phyloP scores from a whole-genome alignment of 75 land plant species.

The Sequoiadendron giganteum region DNA sequence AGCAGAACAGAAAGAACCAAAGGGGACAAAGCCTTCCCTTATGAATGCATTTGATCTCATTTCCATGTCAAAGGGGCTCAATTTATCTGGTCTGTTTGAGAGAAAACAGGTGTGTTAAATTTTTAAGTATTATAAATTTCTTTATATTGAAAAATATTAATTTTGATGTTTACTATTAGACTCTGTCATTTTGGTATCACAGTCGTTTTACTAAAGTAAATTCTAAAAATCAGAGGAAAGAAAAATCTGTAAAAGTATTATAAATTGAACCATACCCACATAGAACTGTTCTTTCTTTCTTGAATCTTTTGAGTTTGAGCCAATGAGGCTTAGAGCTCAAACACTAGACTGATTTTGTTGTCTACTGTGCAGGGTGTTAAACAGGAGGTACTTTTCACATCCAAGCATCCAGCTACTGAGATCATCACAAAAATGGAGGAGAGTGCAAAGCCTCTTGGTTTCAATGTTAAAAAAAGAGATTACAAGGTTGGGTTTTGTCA shows the following conservation, averaged over 20 bases:
- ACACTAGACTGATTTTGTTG: neutral
- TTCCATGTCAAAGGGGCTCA: constrained; percentile 32
- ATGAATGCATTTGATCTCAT: constrained; percentile 46
- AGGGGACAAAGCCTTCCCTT: constrained; percentile 22
- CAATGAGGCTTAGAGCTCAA: neutral
- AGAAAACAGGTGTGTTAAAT: constrained; percentile 18
- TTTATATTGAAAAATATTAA: neutral
- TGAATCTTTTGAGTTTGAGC: neutral
- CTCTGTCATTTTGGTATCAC: neutral
- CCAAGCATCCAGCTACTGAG: constrained; percentile 32
- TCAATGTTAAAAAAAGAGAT: constrained; percentile 32
- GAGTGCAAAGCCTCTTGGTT: constrained; percentile 39
- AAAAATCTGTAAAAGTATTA: neutral
- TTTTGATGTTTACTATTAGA: neutral
- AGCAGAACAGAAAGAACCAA: constrained; percentile 28
- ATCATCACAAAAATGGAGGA: constrained; percentile 45
- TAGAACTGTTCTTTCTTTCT: neutral
- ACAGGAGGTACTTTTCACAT: constrained; percentile 33
- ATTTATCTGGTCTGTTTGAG: constrained; percentile 45
- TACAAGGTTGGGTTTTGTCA: constrained; percentile 28
- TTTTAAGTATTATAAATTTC: neutral
- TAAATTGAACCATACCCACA: neutral
- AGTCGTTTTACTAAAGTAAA: neutral
- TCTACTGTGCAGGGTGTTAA: constrained; percentile 22
- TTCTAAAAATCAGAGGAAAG: neutral